These are phyloP conservation scores for Pancytospora philotis DNA, from an alignment of 371 early-diverging fungal genomes.

Conservation along the genomic window DNA sequence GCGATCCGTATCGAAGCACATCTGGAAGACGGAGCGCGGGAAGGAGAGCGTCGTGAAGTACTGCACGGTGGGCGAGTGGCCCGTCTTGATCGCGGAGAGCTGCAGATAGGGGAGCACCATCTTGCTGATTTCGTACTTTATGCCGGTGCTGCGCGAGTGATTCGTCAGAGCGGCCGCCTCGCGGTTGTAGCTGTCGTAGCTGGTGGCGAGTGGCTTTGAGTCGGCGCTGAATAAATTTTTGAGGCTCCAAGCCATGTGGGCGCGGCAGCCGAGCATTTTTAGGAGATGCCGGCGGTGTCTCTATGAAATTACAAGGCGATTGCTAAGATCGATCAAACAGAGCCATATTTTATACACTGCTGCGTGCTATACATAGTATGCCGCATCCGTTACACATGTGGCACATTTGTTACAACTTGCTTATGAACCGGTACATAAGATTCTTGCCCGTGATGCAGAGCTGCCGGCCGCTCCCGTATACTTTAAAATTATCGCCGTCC, in stretches of 20 bases:
- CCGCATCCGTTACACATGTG: too few species aligned
- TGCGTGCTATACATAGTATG: too few species aligned
- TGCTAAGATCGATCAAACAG: too few species aligned
- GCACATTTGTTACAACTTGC: too few species aligned
- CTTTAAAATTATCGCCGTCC: background rate
- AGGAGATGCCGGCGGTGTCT: too few species aligned
- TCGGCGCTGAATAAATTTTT: background rate
- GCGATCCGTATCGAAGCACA: conserved; percentile 30
- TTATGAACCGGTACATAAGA: background rate
- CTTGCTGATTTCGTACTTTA: conserved; percentile 38
- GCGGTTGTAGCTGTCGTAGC: conserved; percentile 33
- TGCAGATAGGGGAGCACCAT: conserved; percentile 23
- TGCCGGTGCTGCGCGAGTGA: conserved; percentile 1
- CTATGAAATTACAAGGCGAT: too few species aligned
- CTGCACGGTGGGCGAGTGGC: conserved; percentile 1
- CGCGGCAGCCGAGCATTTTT: too few species aligned
- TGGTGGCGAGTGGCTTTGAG: background rate
- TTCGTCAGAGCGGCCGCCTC: conserved; percentile 14
- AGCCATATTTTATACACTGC: too few species aligned
- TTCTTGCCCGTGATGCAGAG: background rate
- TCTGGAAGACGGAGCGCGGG: conserved; percentile 23
- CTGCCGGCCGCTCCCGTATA: background rate
- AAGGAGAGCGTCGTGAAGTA: conserved; percentile 24
- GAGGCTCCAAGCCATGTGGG: conserved; percentile 2
- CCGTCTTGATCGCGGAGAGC: conserved; percentile 20